Evolutionary conservation across 106 monocot genomes (phyloP).

Genomic region (Hemerocallis citrina): DNA sequence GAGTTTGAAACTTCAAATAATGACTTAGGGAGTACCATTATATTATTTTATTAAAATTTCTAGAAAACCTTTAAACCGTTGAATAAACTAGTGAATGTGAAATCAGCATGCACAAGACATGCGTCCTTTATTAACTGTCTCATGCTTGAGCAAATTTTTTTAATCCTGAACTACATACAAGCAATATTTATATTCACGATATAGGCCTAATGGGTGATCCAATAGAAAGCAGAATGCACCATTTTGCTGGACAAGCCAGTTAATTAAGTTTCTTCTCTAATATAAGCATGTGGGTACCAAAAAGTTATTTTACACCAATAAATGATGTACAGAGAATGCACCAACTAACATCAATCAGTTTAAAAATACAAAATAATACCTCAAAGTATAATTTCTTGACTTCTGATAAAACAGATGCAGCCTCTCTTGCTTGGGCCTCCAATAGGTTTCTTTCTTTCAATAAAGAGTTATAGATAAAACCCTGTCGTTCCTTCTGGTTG

Average conservation of each 20-base stretch:
- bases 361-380: constrained; percentile 27
- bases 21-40: background rate
- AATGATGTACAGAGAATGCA: background rate
- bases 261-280: no score
- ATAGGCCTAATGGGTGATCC: no score
- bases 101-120: background rate
- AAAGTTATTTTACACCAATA: no score
- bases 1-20: background rate
- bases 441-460: constrained; percentile 51
- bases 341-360: background rate
- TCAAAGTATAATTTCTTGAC: constrained; percentile 54
- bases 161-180: no score
- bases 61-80: background rate
- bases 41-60: background rate
- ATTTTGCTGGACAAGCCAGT: no score
- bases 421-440: constrained; percentile 56
- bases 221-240: no score
- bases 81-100: background rate
- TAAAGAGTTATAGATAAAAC: constrained; percentile 64
- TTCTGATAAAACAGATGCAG: constrained; percentile 52
- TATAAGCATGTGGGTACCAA: no score
- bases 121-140: background rate
- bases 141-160: no score
- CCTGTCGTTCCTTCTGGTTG: constrained; percentile 73
- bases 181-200: no score